Evolutionary conservation across 1,284 basidiomycete species (phyloP).

Genomic region (Trichosporon sp.): DNA sequence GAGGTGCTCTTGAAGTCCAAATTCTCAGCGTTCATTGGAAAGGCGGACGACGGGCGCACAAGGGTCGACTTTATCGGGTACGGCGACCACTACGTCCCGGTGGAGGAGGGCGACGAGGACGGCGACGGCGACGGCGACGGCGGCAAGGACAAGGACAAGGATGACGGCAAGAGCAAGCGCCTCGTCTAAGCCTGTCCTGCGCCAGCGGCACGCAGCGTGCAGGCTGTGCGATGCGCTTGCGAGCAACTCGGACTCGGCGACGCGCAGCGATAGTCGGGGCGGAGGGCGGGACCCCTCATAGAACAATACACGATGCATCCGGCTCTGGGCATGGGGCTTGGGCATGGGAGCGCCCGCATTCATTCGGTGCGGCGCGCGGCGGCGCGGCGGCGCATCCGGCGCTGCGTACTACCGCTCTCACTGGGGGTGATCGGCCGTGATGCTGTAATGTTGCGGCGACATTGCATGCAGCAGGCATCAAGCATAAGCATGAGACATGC

Average conservation of each 20-base stretch:
- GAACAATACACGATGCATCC: neutral
- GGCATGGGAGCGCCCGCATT: neutral
- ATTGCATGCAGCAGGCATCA: neutral
- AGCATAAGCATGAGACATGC: neutral
- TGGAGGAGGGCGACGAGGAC: constrained; percentile 31
- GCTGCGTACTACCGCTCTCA: no score
- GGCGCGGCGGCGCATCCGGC: no score
- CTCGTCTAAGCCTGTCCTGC: neutral
- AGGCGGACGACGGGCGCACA: constrained; percentile 20
- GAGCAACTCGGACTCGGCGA: neutral
- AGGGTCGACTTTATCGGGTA: constrained; percentile 44
- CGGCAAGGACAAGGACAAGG: neutral
- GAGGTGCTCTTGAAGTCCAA: neutral
- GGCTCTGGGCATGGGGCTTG: no score
- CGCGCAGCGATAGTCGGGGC: neutral
- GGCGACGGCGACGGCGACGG: constrained; percentile 16
- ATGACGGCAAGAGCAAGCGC: neutral
- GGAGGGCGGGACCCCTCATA: neutral
- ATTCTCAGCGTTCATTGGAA: neutral
- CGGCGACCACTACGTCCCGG: constrained; percentile 47
- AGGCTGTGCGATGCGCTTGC: neutral
- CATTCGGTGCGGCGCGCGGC: no score
- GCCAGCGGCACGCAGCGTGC: neutral
- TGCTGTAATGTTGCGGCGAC: neutral
- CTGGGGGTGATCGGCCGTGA: neutral